Conservation (phyloP, 2,329 filamentous ascomycete genomes). For the Aspergillus hortae region DNA sequence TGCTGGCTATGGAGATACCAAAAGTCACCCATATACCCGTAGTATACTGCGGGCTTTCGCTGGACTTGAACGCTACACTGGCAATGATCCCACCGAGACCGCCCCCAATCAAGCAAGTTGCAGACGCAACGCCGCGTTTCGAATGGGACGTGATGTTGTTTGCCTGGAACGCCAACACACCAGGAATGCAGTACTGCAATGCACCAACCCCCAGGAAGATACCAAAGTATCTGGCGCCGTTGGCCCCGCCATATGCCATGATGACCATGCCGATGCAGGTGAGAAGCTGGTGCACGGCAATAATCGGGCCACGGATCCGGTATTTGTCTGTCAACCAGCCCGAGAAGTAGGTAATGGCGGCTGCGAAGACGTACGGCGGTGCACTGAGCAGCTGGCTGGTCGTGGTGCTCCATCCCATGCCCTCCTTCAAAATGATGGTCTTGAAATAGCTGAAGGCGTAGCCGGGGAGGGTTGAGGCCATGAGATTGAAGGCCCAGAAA, state of each 20-base stretch:
- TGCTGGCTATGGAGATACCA: slow-evolving; percentile 7
- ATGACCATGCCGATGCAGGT: slow-evolving; percentile 12
- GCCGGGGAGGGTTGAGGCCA: slow-evolving; percentile 27
- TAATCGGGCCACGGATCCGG: slow-evolving; percentile 10
- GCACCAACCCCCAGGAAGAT: slow-evolving; percentile 21
- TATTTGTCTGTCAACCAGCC: slow-evolving; percentile 17
- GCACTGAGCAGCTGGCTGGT: slow-evolving; percentile 31
- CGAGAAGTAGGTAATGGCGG: slow-evolving; percentile 28
- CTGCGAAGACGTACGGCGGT: slow-evolving; percentile 35
- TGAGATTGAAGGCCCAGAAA: slow-evolving; percentile 33
- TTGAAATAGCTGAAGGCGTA: slow-evolving; percentile 38
- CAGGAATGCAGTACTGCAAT: slow-evolving; percentile 26
- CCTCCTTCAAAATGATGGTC: slow-evolving; percentile 33
- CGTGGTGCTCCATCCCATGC: slow-evolving; percentile 34
- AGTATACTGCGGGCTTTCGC: slow-evolving; percentile 10
- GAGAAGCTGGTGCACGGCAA: slow-evolving; percentile 11
- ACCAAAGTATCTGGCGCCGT: slow-evolving; percentile 10
- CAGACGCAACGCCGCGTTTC: slow-evolving; percentile 27
- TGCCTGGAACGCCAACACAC: slow-evolving; percentile 27
- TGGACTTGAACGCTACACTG: slow-evolving; percentile 11
- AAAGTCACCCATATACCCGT: slow-evolving; percentile 14
- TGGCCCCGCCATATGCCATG: slow-evolving; percentile 8
- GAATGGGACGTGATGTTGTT: slow-evolving; percentile 30
- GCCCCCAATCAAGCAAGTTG: slow-evolving; percentile 26
- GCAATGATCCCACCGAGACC: slow-evolving; percentile 20